These are phyloP conservation scores for Pythium pyrilobum DNA, from an alignment of 352 stramenopile genomes.

Conservation along the genomic window DNA sequence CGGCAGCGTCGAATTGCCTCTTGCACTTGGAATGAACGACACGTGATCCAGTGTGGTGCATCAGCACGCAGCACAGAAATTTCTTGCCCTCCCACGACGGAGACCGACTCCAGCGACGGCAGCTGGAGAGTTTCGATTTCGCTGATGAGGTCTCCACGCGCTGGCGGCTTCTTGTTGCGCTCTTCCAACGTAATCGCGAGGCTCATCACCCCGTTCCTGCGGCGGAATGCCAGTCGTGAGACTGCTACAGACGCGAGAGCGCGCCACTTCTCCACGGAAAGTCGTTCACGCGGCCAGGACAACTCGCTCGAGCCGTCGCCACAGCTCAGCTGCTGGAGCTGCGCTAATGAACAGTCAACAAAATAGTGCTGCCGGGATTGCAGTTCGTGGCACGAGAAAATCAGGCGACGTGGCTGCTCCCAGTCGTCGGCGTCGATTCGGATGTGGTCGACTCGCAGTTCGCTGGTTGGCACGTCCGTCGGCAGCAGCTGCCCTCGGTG, in stretches of 20 bases:
- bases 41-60: no score
- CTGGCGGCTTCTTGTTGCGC: no score
- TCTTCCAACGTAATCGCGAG: constrained; percentile 1
- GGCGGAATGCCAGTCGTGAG: not conserved
- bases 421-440: constrained; percentile 42
- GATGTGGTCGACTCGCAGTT: constrained; percentile 28
- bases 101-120: no score
- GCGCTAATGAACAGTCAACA: constrained; percentile 36
- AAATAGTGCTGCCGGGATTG: constrained; percentile 41
- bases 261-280: constrained; percentile 8
- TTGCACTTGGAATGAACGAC: constrained; percentile 6
- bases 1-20: constrained; percentile 2
- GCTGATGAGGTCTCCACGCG: no score
- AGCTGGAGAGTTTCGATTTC: no score
- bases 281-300: not conserved
- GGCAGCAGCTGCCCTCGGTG: not conserved
- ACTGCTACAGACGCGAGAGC: constrained; percentile 1
- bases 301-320: not conserved
- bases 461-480: not conserved
- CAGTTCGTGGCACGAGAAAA: constrained; percentile 49
- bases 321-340: constrained; percentile 14
- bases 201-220: constrained; percentile 6
- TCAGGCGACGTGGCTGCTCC: constrained; percentile 29
- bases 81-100: no score
- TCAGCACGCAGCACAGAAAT: no score